Percentiles rank a stretch among this genome's conserved stretches.
Evolutionary conservation across 1,284 basidiomycete species (phyloP).

Genomic region (Pterulicium gracile): DNA sequence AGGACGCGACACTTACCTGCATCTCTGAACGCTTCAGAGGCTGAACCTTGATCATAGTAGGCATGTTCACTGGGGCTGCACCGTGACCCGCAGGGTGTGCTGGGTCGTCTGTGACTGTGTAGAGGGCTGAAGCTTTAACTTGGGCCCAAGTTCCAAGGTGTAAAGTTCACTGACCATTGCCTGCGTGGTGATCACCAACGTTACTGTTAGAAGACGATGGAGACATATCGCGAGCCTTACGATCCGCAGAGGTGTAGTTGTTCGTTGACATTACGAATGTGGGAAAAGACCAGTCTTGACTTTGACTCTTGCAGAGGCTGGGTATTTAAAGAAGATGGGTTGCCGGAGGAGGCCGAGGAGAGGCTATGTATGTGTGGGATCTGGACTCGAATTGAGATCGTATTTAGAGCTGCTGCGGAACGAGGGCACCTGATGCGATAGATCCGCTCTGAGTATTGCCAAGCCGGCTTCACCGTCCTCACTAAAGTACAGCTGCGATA

Average conservation of each 20-base stretch:
- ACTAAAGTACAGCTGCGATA: too few relatives aligned
- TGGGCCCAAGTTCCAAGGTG: too few relatives aligned
- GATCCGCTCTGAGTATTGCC: too few relatives aligned
- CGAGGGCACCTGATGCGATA: too few relatives aligned
- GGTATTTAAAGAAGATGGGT: neutral
- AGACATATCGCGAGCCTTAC: constrained; percentile 39
- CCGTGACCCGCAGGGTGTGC: constrained; percentile 8
- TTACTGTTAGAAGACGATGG: constrained; percentile 38
- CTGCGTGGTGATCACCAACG: constrained; percentile 69
- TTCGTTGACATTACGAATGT: neutral
- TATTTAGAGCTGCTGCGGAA: too few relatives aligned
- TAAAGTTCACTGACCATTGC: constrained; percentile 51
- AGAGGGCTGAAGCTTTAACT: constrained; percentile 5
- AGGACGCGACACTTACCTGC: constrained; percentile 43
- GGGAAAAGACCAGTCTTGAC: constrained; percentile 1
- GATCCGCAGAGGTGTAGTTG: constrained; percentile 29
- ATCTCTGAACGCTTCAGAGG: constrained; percentile 76
- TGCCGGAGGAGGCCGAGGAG: neutral
- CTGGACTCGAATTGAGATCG: too few relatives aligned
- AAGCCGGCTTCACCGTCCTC: too few relatives aligned
- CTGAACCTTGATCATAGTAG: constrained; percentile 59
- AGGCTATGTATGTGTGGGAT: too few relatives aligned
- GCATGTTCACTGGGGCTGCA: constrained; percentile 13
- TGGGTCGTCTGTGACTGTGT: constrained; percentile 45
- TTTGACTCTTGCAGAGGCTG: neutral